A percentile compares a stretch with the other conserved stretches of the same genome.
These are phyloP conservation scores for Bremia lactucae DNA, from an alignment of 352 stramenopile species.

Conservation along the genomic window DNA sequence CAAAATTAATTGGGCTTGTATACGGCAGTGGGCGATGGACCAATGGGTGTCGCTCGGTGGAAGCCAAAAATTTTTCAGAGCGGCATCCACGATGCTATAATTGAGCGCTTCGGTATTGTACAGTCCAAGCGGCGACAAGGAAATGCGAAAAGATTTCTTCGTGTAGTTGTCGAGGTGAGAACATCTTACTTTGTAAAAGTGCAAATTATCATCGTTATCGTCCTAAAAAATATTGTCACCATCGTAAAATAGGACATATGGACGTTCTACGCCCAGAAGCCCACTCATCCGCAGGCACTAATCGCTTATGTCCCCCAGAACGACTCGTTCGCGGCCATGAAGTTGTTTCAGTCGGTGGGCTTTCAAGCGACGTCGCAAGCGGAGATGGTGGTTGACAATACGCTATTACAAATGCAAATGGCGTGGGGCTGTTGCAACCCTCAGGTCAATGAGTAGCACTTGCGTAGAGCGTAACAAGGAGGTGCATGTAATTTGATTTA, in stretches of 20 bases:
- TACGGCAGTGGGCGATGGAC: constrained; percentile 63
- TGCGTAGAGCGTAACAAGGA: too few relatives aligned
- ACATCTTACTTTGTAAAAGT: neutral
- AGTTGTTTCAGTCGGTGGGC: constrained; percentile 38
- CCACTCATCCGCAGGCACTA: constrained; percentile 20
- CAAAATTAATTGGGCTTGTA: too few relatives aligned
- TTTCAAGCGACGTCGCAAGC: constrained; percentile 34
- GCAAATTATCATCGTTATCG: neutral
- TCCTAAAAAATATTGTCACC: neutral
- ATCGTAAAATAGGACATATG: constrained; percentile 39
- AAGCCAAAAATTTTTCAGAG: constrained; percentile 26
- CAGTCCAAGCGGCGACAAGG: constrained; percentile 38
- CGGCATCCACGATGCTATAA: constrained; percentile 28
- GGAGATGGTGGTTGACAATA: constrained; percentile 15
- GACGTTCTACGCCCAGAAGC: constrained; percentile 23
- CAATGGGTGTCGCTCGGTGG: constrained; percentile 51
- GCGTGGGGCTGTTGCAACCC: constrained; percentile 11
- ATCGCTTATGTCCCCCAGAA: constrained; percentile 33
- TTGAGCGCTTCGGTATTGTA: constrained; percentile 54
- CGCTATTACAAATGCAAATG: constrained; percentile 24
- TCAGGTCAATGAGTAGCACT: too few relatives aligned
- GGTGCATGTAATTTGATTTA: too few relatives aligned
- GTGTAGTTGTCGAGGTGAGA: constrained; percentile 37
- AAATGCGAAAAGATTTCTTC: constrained; percentile 41
- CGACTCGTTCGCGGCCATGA: constrained; percentile 28